Conservation (phyloP, 768 basidiomycete species). For the Hypsizygus marmoreus region DNA sequence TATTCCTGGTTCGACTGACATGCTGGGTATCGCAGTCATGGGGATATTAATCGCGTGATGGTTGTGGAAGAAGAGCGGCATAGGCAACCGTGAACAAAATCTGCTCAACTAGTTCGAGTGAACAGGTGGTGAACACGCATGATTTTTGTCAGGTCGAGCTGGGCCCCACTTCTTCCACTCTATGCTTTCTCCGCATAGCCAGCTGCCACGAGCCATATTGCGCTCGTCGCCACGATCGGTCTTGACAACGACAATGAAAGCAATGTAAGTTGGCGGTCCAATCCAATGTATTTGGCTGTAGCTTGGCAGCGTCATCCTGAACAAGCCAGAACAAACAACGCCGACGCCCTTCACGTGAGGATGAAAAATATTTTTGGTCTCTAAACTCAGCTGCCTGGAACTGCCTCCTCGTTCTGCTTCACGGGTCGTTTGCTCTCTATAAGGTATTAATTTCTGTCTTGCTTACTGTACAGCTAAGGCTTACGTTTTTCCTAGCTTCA, state of each 20-base stretch:
- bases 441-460: neutral
- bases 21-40: neutral
- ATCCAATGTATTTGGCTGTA: too few species aligned
- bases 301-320: neutral
- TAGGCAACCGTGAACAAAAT: too few species aligned
- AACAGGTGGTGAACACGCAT: too few species aligned
- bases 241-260: too few species aligned
- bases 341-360: too few species aligned
- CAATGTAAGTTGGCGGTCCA: too few species aligned
- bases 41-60: neutral
- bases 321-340: neutral
- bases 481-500: neutral
- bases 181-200: too few species aligned
- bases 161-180: too few species aligned
- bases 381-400: neutral
- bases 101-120: too few species aligned
- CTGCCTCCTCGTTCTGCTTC: neutral
- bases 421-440: neutral
- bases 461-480: neutral
- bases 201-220: too few species aligned
- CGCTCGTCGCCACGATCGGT: too few species aligned
- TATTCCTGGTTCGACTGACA: neutral
- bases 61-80: constrained; percentile 1
- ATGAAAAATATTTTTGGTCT: neutral
- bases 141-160: too few species aligned